Percentiles rank a stretch among this genome's conserved stretches.
phyloP scores from a whole-genome alignment of 345 rosid species.

The Litchi chinensis region DNA sequence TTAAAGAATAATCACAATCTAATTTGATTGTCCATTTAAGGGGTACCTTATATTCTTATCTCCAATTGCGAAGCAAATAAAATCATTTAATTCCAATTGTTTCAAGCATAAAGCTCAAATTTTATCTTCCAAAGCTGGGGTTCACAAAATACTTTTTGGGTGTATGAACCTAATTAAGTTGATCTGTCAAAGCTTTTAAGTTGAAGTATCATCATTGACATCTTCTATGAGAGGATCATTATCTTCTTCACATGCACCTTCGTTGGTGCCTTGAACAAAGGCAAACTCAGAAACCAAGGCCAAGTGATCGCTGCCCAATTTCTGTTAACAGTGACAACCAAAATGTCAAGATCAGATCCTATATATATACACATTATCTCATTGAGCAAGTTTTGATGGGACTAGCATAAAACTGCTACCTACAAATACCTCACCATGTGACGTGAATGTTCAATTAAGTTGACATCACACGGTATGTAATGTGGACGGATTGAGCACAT shows the following conservation, averaged over 20 bases:
- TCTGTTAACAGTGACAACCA: conserved; percentile 37
- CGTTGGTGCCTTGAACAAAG: conserved; percentile 30
- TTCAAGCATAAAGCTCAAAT: background rate
- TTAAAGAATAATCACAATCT: too few species aligned
- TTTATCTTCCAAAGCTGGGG: background rate
- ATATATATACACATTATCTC: background rate
- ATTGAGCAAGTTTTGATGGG: background rate
- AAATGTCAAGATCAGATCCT: background rate
- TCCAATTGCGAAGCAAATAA: background rate
- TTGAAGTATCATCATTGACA: background rate
- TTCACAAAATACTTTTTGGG: background rate
- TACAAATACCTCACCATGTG: too few species aligned
- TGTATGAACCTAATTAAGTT: background rate
- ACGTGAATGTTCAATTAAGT: too few species aligned
- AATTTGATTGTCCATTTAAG: too few species aligned
- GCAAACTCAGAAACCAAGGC: conserved; percentile 74
- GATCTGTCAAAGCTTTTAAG: background rate
- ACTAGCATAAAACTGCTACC: background rate
- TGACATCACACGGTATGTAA: too few species aligned
- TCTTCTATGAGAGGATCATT: background rate
- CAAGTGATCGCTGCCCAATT: conserved; percentile 83
- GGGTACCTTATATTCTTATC: too few species aligned
- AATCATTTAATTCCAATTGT: background rate
- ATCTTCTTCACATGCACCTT: conserved; percentile 8
- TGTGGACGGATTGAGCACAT: too few species aligned